phyloP scores from a whole-genome alignment of 768 basidiomycete species.

The Phallus indusiatus region DNA sequence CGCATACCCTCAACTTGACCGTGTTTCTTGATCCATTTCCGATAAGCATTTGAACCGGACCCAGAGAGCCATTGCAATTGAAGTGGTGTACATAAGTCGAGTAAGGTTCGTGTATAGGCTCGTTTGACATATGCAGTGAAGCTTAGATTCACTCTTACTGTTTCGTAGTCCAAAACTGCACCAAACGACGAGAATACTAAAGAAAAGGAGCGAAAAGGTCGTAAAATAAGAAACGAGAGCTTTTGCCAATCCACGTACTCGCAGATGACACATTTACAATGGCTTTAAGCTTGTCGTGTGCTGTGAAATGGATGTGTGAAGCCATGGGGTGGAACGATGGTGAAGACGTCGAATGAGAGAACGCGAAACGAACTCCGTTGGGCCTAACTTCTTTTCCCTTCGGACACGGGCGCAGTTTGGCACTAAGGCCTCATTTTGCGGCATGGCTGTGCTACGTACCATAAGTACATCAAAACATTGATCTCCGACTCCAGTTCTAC shows the following conservation, averaged over 20 bases:
- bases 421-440: too few relatives aligned
- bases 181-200: background rate
- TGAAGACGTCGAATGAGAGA: too few relatives aligned
- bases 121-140: background rate
- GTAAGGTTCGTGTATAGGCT: background rate
- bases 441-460: too few relatives aligned
- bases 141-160: background rate
- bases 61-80: slow-evolving; percentile 5
- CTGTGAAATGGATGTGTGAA: background rate
- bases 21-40: background rate
- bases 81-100: background rate
- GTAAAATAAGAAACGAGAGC: background rate
- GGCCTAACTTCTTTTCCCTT: too few relatives aligned
- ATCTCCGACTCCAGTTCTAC: too few relatives aligned
- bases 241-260: background rate
- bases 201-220: background rate
- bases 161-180: background rate
- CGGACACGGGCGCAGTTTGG: too few relatives aligned
- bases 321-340: background rate
- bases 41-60: background rate
- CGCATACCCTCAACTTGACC: background rate
- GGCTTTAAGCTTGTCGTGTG: background rate
- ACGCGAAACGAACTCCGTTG: too few relatives aligned
- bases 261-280: background rate
- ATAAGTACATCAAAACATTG: too few relatives aligned